Evolutionary conservation across 2,329 filamentous ascomycete genomes (phyloP), one percentile per base, ranked within the genome.

Genomic region (Trichoderma sp.): DNA sequence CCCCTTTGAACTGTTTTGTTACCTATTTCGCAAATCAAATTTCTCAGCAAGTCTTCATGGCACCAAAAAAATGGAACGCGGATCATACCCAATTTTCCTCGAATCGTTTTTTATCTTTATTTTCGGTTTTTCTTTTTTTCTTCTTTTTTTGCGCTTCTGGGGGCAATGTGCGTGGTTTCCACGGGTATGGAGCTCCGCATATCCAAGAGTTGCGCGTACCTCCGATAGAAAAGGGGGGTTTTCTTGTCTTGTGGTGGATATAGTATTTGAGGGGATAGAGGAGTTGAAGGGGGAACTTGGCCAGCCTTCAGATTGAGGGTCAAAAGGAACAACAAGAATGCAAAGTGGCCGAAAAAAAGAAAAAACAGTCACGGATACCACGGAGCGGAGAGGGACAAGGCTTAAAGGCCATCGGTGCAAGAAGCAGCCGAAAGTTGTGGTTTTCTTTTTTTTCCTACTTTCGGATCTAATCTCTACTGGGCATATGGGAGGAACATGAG

Each of bases 61-160:
- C 79, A 81, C 75, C 74, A 75, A 80, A 80, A 80, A 80, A 79
- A 73, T 73, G 72, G 77, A 73, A 77, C 73, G 63, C 74, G 74
- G 75, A 79, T 79, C 78, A 79, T 80, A 79, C 79, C 79, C 78
- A 68, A 69, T 72, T 56, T 73, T 71, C 71, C 69, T 70, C 58
- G 63, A 70, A 59, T 72, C 69, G 68, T 73, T 74, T 69, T 64
- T 73, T 73, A 56, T 66, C 37, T 59, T 26, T 72, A 73, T 71
- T 72, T 71, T 69, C 61, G 67, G 72, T n/a, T 74, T 73, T 71
- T 60, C 74, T 43, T 74, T 73, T 71, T 61, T 74, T n/a, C 74
- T 73, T 71, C 61, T 74, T 43, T 74, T 73, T 71, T 61, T 74
- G 68, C 72, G 61, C 70, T 66, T 61, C 65, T 72, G 65, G 59